Evolutionary conservation across 106 monocot genomes (phyloP), one percentile per base, ranked within the genome.

Genomic region (Acanthochlamys bracteata): DNA sequence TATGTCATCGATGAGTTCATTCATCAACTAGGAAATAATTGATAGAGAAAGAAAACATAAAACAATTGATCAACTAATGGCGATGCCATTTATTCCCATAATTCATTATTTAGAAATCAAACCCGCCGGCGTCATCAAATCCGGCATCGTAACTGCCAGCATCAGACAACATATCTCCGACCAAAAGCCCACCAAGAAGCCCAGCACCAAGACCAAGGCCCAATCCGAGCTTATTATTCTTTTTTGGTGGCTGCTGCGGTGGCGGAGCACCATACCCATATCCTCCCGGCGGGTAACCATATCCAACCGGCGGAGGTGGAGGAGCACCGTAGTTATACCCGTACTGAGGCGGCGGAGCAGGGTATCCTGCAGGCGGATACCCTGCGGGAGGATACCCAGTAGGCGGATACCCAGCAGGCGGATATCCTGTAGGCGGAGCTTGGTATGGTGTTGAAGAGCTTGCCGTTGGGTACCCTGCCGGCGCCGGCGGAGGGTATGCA

Each of bases 121-220:
- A 68, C 23, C 68, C 68, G 23, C 46, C 43, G 15, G 22, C 46
- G 25, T 58, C 68, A 16, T 58, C 68, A 15, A 55, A 67, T 2
- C 68, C 68, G 16, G 41, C 68, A 24, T 68, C 68, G 42, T 68
- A 68, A 6, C 53, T 53, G 9, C n/a, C 54, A 20, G 49, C 60
- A 58, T 70, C 70, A 54, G 70, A 70, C n/a, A 82, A 53, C 66
- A 77, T 66, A 68, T 82, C 82, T 0, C 82, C 82, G 57, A 82
- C 67, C 52, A 82, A 19, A 9, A 82, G 61, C 17, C 82, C 82
- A 13, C 82, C 82, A 13, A 82, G 57, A 27, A 82, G 14, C 20
- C 78, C 82, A 24, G 74, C 78, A 1, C 74, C 82, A 7, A 82
- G n/a, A 13, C 82, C 82, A 62, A 82, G 42, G 0, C 78, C 78